phyloP scores from a whole-genome alignment of 352 stramenopile species.

The Phytophthora brassicae region DNA sequence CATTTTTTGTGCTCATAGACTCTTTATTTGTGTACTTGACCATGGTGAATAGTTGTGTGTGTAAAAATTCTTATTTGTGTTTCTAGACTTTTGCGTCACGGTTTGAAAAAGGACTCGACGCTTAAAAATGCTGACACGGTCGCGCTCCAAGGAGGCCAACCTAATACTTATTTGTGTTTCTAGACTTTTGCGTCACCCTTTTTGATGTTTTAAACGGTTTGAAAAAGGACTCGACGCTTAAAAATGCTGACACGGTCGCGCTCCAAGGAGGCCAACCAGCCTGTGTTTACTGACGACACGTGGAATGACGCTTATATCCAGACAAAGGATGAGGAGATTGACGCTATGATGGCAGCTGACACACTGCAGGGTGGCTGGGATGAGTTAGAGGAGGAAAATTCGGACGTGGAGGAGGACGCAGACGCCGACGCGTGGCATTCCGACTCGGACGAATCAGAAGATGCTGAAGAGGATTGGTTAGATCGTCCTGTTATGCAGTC shows the following conservation, averaged over 20 bases:
- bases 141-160: conserved; percentile 60
- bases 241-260: conserved; percentile 76
- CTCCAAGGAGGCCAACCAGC: conserved; percentile 62
- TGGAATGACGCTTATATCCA: conserved; percentile 86
- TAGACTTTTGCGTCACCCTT: too few species aligned
- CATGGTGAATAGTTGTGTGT: not conserved
- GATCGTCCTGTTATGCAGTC: not conserved
- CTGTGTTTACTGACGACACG: conserved; percentile 80
- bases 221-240: too few species aligned
- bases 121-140: conserved; percentile 78
- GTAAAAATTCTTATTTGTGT: not conserved
- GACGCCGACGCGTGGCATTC: conserved; percentile 39
- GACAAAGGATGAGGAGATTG: conserved; percentile 84
- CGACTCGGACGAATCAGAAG: conserved; percentile 38
- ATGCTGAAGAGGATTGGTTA: conserved; percentile 24
- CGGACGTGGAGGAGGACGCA: conserved; percentile 26
- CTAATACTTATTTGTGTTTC: conserved; percentile 1
- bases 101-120: too few species aligned
- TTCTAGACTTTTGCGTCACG: too few species aligned
- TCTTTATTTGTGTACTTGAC: too few species aligned
- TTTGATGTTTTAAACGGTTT: conserved; percentile 13
- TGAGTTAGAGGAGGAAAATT: conserved; percentile 43
- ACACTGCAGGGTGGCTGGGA: conserved; percentile 53
- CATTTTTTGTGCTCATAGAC: too few species aligned
- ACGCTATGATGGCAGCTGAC: conserved; percentile 58